These are phyloP conservation scores for Cunninghamia lanceolata DNA, from an alignment of 75 land plant genomes.

Conservation along the genomic window DNA sequence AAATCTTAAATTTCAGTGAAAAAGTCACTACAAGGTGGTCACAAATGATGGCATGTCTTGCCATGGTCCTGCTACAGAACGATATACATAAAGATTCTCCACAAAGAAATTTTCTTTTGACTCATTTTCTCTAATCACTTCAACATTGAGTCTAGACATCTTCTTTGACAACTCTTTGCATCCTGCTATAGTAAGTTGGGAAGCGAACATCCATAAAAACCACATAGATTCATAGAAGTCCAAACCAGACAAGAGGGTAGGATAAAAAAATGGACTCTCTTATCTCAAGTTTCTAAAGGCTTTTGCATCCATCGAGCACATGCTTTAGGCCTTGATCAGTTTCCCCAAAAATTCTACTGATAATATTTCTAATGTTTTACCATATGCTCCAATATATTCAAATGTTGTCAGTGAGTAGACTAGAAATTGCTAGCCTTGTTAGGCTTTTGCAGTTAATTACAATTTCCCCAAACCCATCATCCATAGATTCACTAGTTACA, in stretches of 20 bases:
- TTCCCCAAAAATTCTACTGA: conserved; percentile 91
- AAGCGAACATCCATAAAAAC: conserved; percentile 88
- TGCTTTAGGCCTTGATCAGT: conserved; percentile 59
- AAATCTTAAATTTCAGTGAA: neutral
- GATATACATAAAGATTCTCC: conserved; percentile 80
- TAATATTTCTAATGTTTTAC: conserved; percentile 65
- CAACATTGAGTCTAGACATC: conserved; percentile 69
- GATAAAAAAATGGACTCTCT: conserved; percentile 92
- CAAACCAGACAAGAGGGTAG: conserved; percentile 63
- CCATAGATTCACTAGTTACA: conserved; percentile 43
- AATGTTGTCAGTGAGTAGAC: conserved; percentile 82
- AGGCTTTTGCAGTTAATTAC: conserved; percentile 74
- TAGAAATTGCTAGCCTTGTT: conserved; percentile 81
- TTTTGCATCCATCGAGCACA: conserved; percentile 78
- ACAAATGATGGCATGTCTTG: conserved; percentile 72
- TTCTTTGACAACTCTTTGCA: conserved; percentile 58
- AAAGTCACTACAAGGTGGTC: conserved; percentile 30
- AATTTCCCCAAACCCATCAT: conserved; percentile 90
- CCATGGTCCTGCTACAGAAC: conserved; percentile 78
- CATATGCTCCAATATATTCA: conserved; percentile 72
- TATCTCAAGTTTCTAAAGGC: conserved; percentile 83
- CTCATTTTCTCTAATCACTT: conserved; percentile 42
- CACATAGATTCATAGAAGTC: conserved; percentile 85
- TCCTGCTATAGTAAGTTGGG: conserved; percentile 52
- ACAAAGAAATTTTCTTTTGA: conserved; percentile 23